These are phyloP conservation scores for Deakozyma indianensis DNA, from an alignment of 805 yeast species.

Conservation along the genomic window DNA sequence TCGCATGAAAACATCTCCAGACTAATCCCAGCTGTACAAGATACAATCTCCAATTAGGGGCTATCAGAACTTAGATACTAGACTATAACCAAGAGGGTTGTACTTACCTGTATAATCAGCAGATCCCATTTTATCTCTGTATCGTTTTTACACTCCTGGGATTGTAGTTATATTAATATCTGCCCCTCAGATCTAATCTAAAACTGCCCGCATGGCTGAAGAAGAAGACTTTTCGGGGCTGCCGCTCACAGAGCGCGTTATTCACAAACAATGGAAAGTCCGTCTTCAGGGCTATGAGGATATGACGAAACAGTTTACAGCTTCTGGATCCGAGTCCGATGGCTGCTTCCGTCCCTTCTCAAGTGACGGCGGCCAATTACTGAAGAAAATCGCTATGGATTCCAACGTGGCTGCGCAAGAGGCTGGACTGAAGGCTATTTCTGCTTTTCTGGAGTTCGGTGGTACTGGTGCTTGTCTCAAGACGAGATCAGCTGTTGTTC, in stretches of 20 bases:
- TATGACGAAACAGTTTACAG: conserved; percentile 34
- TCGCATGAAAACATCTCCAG: too few species aligned
- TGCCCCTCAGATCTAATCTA: too few species aligned
- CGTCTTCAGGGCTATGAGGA: conserved; percentile 71
- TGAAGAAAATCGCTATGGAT: conserved; percentile 53
- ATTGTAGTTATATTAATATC: too few species aligned
- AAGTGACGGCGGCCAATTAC: conserved; percentile 33
- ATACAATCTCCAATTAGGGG: too few species aligned
- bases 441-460: conserved; percentile 41
- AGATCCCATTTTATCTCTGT: too few species aligned
- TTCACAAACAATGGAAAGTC: conserved; percentile 75
- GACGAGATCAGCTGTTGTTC: conserved; percentile 14
- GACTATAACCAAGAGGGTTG: too few species aligned
- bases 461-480: conserved; percentile 29
- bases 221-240: conserved; percentile 50
- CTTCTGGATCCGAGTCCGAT: conserved; percentile 41
- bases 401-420: conserved; percentile 89
- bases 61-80: too few species aligned
- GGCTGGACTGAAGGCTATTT: conserved; percentile 47
- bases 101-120: too few species aligned
- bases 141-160: too few species aligned
- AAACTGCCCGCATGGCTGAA: too few species aligned
- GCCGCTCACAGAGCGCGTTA: conserved; percentile 51
- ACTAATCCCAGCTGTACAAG: too few species aligned
- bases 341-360: conserved; percentile 37